A percentile compares a stretch with the other conserved stretches of the same genome.
Conservation (phyloP, 2,329 filamentous ascomycete genomes). For the Myriosclerotinia scirpicola region DNA sequence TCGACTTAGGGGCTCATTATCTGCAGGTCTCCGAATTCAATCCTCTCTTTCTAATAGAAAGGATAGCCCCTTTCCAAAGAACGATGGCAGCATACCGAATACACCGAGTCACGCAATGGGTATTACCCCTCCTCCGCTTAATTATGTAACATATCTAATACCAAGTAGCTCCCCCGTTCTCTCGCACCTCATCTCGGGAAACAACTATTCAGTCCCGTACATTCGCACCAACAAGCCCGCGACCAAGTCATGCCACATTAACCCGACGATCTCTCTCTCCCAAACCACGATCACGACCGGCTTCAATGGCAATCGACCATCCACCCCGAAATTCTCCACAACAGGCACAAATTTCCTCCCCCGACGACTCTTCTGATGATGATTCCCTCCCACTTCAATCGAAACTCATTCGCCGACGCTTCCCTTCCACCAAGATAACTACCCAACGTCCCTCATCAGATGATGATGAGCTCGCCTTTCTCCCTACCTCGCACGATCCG, state of each 20-base stretch:
- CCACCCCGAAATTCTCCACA: slow-evolving; percentile 27
- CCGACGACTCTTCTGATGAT: slow-evolving; percentile 35
- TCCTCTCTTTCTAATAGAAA: slow-evolving; percentile 38
- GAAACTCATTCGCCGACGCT: slow-evolving; percentile 38
- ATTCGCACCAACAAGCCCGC: slow-evolving; percentile 33
- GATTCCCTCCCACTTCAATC: slow-evolving; percentile 35
- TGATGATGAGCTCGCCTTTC: slow-evolving; percentile 40
- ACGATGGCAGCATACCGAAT: slow-evolving; percentile 31
- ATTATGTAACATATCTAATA: slow-evolving; percentile 22
- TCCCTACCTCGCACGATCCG: slow-evolving; percentile 33
- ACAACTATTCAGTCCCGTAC: slow-evolving; percentile 38
- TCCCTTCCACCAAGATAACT: slow-evolving; percentile 34
- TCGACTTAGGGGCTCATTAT: not conserved
- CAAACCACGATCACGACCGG: slow-evolving; percentile 30
- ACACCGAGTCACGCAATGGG: slow-evolving; percentile 32
- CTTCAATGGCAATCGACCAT: slow-evolving; percentile 20
- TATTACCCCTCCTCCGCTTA: slow-evolving; percentile 23
- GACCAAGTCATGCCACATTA: slow-evolving; percentile 33
- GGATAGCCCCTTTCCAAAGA: slow-evolving; percentile 35
- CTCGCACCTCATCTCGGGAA: slow-evolving; percentile 39
- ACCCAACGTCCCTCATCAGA: slow-evolving; percentile 33
- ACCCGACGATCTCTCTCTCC: slow-evolving; percentile 36
- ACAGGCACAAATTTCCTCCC: slow-evolving; percentile 26
- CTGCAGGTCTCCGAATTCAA: slow-evolving; percentile 35
- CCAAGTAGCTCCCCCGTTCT: slow-evolving; percentile 37